phyloP scores from a whole-genome alignment of 2,329 filamentous ascomycete genomes.

The Atkinsonella hypoxylon region DNA sequence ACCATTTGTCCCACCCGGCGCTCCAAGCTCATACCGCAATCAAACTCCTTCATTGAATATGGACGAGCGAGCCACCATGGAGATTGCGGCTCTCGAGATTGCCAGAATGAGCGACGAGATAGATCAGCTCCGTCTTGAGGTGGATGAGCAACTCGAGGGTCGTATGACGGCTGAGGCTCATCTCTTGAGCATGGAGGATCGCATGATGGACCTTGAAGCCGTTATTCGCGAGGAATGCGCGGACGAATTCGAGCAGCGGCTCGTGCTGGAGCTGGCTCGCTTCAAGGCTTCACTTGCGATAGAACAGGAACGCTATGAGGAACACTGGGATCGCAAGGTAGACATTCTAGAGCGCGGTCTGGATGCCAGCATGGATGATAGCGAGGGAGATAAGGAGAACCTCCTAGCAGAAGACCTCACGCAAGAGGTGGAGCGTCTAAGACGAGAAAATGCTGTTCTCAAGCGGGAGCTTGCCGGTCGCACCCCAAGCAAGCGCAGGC shows the following conservation, averaged over 20 bases:
- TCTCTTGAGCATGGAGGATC: conserved; percentile 56
- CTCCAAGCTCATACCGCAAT: conserved; percentile 22
- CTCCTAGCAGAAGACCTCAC: conserved; percentile 51
- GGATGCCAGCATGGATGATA: conserved; percentile 29
- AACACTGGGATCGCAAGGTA: conserved; percentile 80
- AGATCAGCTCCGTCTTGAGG: conserved; percentile 57
- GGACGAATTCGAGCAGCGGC: conserved; percentile 67
- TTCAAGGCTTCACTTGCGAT: conserved; percentile 71
- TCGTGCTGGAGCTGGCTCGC: conserved; percentile 63
- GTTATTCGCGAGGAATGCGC: conserved; percentile 83
- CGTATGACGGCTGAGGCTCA: conserved; percentile 62
- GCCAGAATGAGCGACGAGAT: conserved; percentile 61
- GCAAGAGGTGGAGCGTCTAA: conserved; percentile 58
- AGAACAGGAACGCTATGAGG: conserved; percentile 69
- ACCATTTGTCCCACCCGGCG: conserved; percentile 29
- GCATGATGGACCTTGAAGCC: conserved; percentile 59
- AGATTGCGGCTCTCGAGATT: conserved; percentile 71
- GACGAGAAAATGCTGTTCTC: conserved; percentile 50
- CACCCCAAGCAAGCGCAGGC: conserved; percentile 50
- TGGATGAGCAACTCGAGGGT: conserved; percentile 58
- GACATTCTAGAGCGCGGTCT: conserved; percentile 46
- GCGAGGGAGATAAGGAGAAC: conserved; percentile 51
- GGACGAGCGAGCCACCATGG: conserved; percentile 60
- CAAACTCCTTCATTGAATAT: conserved; percentile 27
- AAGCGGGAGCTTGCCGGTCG: conserved; percentile 52